These are phyloP conservation scores for Arthrobotrys sphaeroides DNA, from an alignment of 2,329 filamentous ascomycete genomes.

Conservation along the genomic window DNA sequence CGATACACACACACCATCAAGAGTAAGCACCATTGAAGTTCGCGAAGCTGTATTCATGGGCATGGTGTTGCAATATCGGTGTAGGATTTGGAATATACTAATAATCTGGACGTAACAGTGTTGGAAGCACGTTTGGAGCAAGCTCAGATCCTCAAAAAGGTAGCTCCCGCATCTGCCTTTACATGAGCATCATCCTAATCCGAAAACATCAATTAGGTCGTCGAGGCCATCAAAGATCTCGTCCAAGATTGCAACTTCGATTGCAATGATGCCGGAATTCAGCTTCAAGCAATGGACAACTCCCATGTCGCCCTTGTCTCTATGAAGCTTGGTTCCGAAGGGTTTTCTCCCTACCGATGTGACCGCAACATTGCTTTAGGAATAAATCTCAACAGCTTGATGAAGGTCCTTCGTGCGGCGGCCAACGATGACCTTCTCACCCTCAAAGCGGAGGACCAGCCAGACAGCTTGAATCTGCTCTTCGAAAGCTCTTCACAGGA, in stretches of 20 bases:
- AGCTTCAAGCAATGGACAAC: conserved; percentile 99
- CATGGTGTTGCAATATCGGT: neutral
- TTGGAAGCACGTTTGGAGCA: conserved; percentile 98
- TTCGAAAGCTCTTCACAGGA: conserved; percentile 92
- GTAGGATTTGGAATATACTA: neutral
- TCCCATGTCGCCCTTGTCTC: conserved; percentile 98
- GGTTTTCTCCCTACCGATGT: conserved; percentile 94
- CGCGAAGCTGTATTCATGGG: neutral
- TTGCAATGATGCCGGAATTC: conserved; percentile 99
- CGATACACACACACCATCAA: conserved; percentile 19
- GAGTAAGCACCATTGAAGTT: conserved; percentile 43
- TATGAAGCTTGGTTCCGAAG: conserved; percentile 97
- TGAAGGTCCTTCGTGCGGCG: conserved; percentile 94
- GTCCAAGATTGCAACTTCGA: conserved; percentile 99
- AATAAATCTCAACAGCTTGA: conserved; percentile 94
- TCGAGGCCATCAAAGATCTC: conserved; percentile 98
- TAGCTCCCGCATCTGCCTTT: conserved; percentile 62
- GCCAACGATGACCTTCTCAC: conserved; percentile 95
- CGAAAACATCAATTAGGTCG: conserved; percentile 70
- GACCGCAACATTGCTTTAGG: conserved; percentile 98
- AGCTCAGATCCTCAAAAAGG: conserved; percentile 94
- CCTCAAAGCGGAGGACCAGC: conserved; percentile 95
- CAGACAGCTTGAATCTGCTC: conserved; percentile 91
- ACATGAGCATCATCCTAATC: neutral
- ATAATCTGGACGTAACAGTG: conserved; percentile 66